Conservation (phyloP, 352 stramenopile species). For the Discostella stelligera region DNA sequence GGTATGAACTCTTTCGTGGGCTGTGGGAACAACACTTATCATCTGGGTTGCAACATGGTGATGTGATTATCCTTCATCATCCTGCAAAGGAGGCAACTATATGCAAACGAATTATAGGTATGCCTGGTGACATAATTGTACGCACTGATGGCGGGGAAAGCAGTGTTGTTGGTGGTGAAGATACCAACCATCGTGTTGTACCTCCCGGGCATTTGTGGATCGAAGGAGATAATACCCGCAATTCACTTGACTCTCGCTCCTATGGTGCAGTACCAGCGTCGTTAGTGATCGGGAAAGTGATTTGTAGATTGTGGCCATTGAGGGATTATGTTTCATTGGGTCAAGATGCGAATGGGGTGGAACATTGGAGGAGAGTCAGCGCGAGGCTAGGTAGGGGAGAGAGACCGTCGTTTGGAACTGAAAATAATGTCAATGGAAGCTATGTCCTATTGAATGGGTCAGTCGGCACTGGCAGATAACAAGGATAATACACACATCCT, state of each 20-base stretch:
- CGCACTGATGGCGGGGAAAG: constrained; percentile 32
- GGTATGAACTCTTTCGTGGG: constrained; percentile 22
- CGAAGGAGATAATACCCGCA: constrained; percentile 94
- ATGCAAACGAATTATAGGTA: constrained; percentile 77
- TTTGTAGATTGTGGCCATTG: constrained; percentile 86
- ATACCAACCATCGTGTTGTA: constrained; percentile 60
- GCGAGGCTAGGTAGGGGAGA: constrained; percentile 43
- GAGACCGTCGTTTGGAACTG: constrained; percentile 12
- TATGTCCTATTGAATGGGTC: constrained; percentile 15
- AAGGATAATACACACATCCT: neutral
- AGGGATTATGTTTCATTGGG: constrained; percentile 46
- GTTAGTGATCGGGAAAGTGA: constrained; percentile 89
- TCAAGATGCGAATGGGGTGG: constrained; percentile 42
- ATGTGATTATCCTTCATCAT: constrained; percentile 79
- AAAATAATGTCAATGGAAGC: constrained; percentile 25
- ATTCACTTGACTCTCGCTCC: constrained; percentile 93
- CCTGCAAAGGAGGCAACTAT: constrained; percentile 69
- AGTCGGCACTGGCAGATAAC: neutral
- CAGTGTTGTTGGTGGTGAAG: neutral
- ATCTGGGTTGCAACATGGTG: constrained; percentile 64
- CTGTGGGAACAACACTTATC: constrained; percentile 56
- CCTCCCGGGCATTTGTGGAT: constrained; percentile 94
- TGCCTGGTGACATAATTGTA: constrained; percentile 72
- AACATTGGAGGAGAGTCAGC: constrained; percentile 42
- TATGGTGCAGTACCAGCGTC: constrained; percentile 93